Evolutionary conservation across 2,329 filamentous ascomycete genomes (phyloP).

Genomic region (Blastomyces emzantsi): DNA sequence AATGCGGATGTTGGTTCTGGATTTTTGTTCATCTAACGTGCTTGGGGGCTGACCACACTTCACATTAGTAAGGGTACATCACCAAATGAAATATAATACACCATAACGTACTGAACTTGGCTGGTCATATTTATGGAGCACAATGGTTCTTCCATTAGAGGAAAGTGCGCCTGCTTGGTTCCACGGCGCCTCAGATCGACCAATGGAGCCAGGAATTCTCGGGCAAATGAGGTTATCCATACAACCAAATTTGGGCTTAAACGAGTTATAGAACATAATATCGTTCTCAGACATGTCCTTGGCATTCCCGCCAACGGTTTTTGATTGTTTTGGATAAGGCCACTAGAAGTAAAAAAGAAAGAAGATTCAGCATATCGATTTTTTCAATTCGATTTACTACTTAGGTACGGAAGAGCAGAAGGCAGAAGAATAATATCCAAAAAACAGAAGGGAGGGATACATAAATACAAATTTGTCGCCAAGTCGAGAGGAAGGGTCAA

Average conservation of each 20-base stretch:
- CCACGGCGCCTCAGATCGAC: conserved; percentile 33
- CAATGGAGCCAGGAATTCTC: conserved; percentile 20
- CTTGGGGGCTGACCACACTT: conserved; percentile 20
- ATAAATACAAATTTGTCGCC: conserved; percentile 19
- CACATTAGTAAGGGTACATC: background rate
- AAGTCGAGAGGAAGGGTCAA: conserved; percentile 16
- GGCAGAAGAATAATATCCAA: background rate
- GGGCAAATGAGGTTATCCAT: conserved; percentile 63
- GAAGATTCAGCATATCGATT: conserved; percentile 33
- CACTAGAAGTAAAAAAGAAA: conserved; percentile 51
- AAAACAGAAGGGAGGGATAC: conserved; percentile 4
- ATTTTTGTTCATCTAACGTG: conserved; percentile 29
- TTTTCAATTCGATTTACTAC: conserved; percentile 31
- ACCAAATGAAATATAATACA: background rate
- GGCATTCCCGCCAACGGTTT: conserved; percentile 55
- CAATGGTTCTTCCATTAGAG: conserved; percentile 50
- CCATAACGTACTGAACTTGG: background rate
- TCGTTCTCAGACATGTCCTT: conserved; percentile 55
- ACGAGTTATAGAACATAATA: conserved; percentile 59
- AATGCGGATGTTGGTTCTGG: conserved; percentile 38
- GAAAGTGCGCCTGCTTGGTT: conserved; percentile 51
- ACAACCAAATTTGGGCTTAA: conserved; percentile 72
- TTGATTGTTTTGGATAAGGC: conserved; percentile 73
- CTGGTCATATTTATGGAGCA: conserved; percentile 9
- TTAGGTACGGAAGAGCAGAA: conserved; percentile 14